A percentile compares a stretch with the other conserved stretches of the same genome.
Conservation (phyloP, 2,329 filamentous ascomycete genomes). For the Boeremia lycopersici region DNA sequence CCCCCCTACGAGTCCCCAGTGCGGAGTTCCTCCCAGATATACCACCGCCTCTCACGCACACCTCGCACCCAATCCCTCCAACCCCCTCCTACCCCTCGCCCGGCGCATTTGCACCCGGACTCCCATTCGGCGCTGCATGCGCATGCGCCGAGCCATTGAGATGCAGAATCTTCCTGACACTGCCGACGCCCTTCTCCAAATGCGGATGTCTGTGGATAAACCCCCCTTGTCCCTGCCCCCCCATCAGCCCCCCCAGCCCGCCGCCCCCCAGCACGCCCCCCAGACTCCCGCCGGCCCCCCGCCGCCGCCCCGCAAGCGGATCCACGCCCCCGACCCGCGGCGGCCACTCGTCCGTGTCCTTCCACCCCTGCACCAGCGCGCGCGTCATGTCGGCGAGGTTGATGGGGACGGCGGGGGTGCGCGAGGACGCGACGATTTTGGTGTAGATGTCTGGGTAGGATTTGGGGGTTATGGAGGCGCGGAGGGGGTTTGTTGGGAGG, state of each 20-base stretch:
- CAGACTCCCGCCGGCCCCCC: conserved; percentile 11
- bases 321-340: conserved; percentile 63
- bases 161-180: conserved; percentile 53
- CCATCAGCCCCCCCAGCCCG: conserved; percentile 2
- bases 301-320: conserved; percentile 51
- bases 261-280: not conserved
- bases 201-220: conserved; percentile 47
- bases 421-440: conserved; percentile 79
- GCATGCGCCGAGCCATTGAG: conserved; percentile 28
- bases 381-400: conserved; percentile 82
- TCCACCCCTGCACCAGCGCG: conserved; percentile 88
- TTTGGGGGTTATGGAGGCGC: conserved; percentile 73
- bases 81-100: too few species aligned
- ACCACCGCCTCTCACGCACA: too few species aligned
- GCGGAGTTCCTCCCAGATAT: too few species aligned
- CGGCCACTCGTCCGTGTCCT: conserved; percentile 91
- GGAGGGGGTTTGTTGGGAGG: conserved; percentile 75
- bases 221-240: conserved; percentile 8
- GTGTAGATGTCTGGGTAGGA: conserved; percentile 85
- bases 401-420: conserved; percentile 85
- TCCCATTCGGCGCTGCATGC: too few species aligned
- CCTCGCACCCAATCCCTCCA: too few species aligned
- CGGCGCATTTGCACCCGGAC: too few species aligned
- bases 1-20: too few species aligned
- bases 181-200: conserved; percentile 52